These are phyloP conservation scores for Sphagnum magellanicum DNA, from an alignment of 228 moss, liverwort and hornwort genomes.

Conservation along the genomic window DNA sequence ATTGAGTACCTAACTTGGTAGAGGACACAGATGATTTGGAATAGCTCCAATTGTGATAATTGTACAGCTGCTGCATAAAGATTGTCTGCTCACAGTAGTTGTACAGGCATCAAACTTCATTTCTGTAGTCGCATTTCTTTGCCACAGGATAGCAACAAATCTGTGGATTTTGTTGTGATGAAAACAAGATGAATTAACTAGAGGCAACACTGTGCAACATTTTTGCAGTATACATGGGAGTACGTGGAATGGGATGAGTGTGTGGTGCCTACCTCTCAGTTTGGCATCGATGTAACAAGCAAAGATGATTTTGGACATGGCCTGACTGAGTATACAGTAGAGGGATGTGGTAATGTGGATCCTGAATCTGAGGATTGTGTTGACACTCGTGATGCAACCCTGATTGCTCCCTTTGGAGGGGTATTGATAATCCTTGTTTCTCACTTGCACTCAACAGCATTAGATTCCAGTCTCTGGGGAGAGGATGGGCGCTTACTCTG, in stretches of 20 bases:
- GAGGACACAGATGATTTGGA: not conserved
- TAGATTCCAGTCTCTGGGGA: not conserved
- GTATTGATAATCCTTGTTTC: not conserved
- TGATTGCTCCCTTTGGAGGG: not conserved
- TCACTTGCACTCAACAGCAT: not conserved
- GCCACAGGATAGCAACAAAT: not conserved
- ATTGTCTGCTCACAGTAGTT: not conserved
- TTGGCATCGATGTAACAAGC: not conserved
- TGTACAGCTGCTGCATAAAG: not conserved
- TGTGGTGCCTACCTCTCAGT: not conserved
- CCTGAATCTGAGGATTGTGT: not conserved
- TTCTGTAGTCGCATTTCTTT: not conserved
- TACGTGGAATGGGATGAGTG: not conserved
- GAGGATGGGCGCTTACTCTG: constrained; percentile 1
- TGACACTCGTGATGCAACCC: not conserved
- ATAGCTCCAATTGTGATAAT: not conserved
- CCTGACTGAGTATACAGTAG: not conserved
- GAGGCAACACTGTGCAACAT: not conserved
- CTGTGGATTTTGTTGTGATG: not conserved
- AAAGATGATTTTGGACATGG: not conserved
- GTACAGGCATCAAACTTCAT: not conserved
- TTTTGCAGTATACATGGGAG: not conserved
- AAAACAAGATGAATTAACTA: too few relatives aligned
- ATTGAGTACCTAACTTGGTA: too few relatives aligned
- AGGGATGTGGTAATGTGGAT: not conserved